Percentiles rank a stretch among this genome's conserved stretches.
Evolutionary conservation across 768 basidiomycete species (phyloP).

Genomic region (Suillus tomentosus): DNA sequence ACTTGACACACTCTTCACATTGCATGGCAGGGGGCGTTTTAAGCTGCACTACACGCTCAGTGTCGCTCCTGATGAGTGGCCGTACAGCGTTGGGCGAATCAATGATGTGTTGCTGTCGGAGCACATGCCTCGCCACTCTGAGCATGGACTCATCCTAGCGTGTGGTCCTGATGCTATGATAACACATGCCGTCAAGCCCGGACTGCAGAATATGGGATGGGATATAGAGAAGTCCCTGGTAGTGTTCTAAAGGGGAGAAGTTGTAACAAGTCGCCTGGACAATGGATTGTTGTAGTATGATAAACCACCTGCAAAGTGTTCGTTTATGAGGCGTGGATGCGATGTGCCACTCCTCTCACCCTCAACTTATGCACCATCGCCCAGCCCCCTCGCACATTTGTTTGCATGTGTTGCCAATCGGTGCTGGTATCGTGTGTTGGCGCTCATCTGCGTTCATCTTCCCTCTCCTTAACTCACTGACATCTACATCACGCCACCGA

Average conservation of each 20-base stretch:
- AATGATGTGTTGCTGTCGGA: constrained; percentile 37
- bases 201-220: constrained; percentile 37
- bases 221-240: constrained; percentile 36
- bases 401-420: too few relatives aligned
- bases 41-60: constrained; percentile 47
- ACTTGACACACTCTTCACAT: constrained; percentile 40
- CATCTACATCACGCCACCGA: too few relatives aligned
- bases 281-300: not conserved
- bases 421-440: too few relatives aligned
- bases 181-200: constrained; percentile 32
- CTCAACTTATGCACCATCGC: too few relatives aligned
- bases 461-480: too few relatives aligned
- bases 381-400: too few relatives aligned
- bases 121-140: constrained; percentile 43
- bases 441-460: too few relatives aligned
- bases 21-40: constrained; percentile 35
- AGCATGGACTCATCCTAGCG: constrained; percentile 43
- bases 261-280: not conserved
- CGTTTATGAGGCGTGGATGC: not conserved
- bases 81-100: constrained; percentile 43
- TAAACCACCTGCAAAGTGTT: not conserved
- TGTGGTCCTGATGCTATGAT: constrained; percentile 54
- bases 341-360: too few relatives aligned
- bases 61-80: constrained; percentile 38
- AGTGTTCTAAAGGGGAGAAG: constrained; percentile 30